Conservation (phyloP, 1,284 basidiomycete genomes). For the Ganoderma sinense region DNA sequence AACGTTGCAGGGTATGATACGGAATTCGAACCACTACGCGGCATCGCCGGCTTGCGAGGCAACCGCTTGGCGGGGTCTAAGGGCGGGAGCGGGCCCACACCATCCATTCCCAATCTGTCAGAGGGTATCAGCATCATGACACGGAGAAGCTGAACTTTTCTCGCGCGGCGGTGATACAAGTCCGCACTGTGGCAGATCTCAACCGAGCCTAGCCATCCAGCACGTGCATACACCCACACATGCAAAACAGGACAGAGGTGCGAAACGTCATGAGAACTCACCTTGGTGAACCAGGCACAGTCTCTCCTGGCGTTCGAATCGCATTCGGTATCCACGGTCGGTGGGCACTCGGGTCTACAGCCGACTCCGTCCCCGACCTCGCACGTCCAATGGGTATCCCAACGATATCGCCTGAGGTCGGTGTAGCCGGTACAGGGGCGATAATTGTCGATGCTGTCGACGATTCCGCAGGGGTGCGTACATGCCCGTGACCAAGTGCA, state of each 20-base stretch:
- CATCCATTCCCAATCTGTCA: slow-evolving; percentile 26
- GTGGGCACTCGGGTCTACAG: slow-evolving; percentile 31
- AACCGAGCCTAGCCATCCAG: background rate
- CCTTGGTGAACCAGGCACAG: slow-evolving; percentile 33
- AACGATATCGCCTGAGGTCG: slow-evolving; percentile 35
- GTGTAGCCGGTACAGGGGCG: slow-evolving; percentile 31
- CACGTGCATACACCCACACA: background rate
- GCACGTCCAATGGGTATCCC: slow-evolving; percentile 33
- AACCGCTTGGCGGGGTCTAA: slow-evolving; percentile 42
- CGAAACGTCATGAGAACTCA: slow-evolving; percentile 12
- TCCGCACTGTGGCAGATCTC: background rate
- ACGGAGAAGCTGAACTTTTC: background rate
- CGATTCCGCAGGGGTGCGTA: slow-evolving; percentile 37
- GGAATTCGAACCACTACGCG: slow-evolving; percentile 48
- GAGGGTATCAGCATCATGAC: background rate
- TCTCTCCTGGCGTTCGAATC: slow-evolving; percentile 30
- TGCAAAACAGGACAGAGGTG: background rate
- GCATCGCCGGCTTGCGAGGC: slow-evolving; percentile 45
- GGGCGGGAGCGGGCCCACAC: slow-evolving; percentile 26
- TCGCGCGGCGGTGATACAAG: background rate
- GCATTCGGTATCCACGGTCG: slow-evolving; percentile 36
- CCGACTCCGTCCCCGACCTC: slow-evolving; percentile 36
- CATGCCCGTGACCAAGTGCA: slow-evolving; percentile 35
- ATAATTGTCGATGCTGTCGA: slow-evolving; percentile 33
- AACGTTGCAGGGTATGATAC: slow-evolving; percentile 43